Base-by-base conservation (phyloP, 805 yeast genomes). In the Cyberlindnera nakhonratchasimensis region DNA sequence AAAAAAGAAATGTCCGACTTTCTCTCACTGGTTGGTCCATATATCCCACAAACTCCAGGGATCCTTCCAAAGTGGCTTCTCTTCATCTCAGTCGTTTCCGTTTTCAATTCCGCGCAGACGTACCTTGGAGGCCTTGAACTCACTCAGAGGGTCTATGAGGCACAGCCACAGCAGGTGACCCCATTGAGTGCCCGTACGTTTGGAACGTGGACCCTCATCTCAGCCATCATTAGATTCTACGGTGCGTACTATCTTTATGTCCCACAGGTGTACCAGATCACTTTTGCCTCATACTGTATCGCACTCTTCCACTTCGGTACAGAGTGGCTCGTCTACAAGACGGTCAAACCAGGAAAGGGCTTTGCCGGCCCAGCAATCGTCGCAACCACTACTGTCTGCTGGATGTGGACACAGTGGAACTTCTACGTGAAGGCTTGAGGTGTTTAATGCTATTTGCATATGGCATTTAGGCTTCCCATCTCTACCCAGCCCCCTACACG, bases 171-270 rank as follows among this genome's bases (percentile, higher is more conserved):
- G 6, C 76, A 84, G 60, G 83, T 82, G 20, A 77, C 80, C 1
- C 63, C 67, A 12, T 70, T 93, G 51, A 80, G 93, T 53, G 96
- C 96, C n/a, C 77, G 99, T 56, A 91, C 99, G 0, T 93, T 93
- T 63, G 99, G 99, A 25, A 93, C 99, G 1, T 93, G 99, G 99
- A 93, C 99, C 0, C 70, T 90, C 29, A 74, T 90, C 53, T 81
- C 96, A 3, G 77, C 96, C 2, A 71, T 91, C 23, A 82, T 93
- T 36, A 79, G 99, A 59, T 73, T 82, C 50, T 88, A 86, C 62
- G 96, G 95, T 42, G 95, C 98, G 12, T 85, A 83, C 65, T 70
- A 85, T 59, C 69, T 86, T 44, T 69, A 70, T 41, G 80, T 81
- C 53, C 78, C 79, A 19, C 84, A 81, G 51, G 78, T 90, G 40